Evolutionary conservation across 345 rosid genomes (phyloP).

Genomic region (Eucalyptus erythrocorys): DNA sequence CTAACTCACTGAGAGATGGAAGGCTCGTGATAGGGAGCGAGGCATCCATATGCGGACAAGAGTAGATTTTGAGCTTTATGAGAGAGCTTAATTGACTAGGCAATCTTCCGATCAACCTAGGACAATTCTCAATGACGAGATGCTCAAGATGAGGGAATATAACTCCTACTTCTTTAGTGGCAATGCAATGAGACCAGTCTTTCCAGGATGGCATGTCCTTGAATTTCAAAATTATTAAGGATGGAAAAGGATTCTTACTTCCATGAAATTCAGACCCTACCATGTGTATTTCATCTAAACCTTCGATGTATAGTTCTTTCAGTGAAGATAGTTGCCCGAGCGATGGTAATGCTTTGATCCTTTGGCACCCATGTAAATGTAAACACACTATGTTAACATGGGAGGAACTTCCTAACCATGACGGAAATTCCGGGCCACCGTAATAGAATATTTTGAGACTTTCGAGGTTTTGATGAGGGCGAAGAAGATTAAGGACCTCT

Average conservation of each 20-base stretch:
- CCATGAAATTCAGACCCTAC: neutral
- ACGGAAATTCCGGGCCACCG: fast-evolving
- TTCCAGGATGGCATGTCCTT: neutral
- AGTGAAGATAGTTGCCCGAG: fast-evolving
- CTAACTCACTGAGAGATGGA: neutral
- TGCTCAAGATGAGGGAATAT: neutral
- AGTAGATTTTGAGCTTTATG: neutral
- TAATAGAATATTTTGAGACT: fast-evolving
- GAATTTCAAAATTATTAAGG: neutral
- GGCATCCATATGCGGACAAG: neutral
- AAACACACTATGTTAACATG: fast-evolving
- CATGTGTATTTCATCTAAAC: neutral
- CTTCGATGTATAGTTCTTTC: neutral
- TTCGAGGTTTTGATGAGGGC: too few relatives aligned
- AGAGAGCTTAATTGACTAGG: neutral
- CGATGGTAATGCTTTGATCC: neutral
- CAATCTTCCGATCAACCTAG: neutral
- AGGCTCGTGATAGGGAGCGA: neutral
- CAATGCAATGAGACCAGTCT: neutral
- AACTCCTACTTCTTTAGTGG: neutral
- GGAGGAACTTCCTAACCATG: fast-evolving
- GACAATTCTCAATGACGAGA: neutral
- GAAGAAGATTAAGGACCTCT: fast-evolving
- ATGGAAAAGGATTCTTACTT: neutral
- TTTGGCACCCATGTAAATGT: fast-evolving